These are phyloP conservation scores for Wickerhamiella siamensis DNA, from an alignment of 805 yeast genomes.

Conservation along the genomic window DNA sequence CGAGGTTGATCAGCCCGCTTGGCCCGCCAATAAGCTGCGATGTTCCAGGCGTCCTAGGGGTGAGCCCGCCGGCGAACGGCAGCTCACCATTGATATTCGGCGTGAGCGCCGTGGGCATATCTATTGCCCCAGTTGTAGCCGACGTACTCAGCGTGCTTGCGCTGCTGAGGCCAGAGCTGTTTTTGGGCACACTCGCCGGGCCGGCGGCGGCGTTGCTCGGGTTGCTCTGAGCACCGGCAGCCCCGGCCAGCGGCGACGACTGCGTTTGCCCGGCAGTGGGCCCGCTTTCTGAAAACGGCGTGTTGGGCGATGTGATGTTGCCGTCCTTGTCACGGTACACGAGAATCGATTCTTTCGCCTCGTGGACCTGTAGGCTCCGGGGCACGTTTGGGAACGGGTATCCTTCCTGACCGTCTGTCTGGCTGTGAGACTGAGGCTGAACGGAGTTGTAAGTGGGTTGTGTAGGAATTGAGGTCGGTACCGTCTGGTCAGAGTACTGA, in stretches of 20 bases:
- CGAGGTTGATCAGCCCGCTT: constrained; percentile 39
- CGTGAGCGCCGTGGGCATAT: constrained; percentile 1
- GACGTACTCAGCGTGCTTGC: background rate
- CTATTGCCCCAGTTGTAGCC: background rate
- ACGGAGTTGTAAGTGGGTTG: background rate
- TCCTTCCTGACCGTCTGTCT: constrained; percentile 28
- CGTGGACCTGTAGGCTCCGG: constrained; percentile 43
- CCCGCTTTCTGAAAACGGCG: constrained; percentile 11
- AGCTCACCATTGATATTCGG: constrained; percentile 13
- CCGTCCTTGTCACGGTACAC: constrained; percentile 38
- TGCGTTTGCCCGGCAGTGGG: background rate
- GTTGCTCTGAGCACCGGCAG: background rate
- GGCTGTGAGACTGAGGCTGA: background rate
- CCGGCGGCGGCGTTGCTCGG: background rate
- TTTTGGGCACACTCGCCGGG: background rate
- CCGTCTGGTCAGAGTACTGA: background rate
- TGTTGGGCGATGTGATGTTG: constrained; percentile 10
- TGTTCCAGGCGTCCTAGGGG: constrained; percentile 18
- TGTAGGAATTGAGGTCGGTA: background rate
- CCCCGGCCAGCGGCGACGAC: no score
- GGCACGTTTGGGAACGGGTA: constrained; percentile 18
- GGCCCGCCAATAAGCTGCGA: constrained; percentile 24
- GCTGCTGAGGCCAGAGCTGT: background rate
- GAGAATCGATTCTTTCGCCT: constrained; percentile 62
- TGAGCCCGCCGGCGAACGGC: constrained; percentile 13